These are phyloP conservation scores for Lasiodiplodia theobromae DNA, from an alignment of 2,329 filamentous ascomycete genomes.

Conservation along the genomic window DNA sequence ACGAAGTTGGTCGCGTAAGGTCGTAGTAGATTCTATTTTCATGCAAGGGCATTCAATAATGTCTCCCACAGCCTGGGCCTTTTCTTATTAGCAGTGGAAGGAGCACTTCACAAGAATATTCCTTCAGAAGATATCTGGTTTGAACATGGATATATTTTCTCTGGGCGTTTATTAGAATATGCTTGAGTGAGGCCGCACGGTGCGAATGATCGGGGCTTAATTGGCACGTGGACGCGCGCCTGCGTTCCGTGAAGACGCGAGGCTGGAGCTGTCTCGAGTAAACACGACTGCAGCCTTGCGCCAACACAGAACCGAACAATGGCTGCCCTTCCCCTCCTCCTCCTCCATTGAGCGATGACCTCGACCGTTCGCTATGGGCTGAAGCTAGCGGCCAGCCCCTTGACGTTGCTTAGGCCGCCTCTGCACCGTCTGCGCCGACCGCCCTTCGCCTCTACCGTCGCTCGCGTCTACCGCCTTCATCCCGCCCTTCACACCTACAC, in stretches of 20 bases:
- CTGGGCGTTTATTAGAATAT: not conserved
- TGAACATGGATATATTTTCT: no score
- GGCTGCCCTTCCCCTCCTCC: not conserved
- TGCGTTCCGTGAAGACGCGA: conserved; percentile 21
- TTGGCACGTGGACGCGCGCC: conserved; percentile 11
- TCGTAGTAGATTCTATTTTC: no score
- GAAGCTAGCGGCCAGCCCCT: conserved; percentile 3
- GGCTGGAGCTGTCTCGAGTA: not conserved
- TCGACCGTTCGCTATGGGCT: not conserved
- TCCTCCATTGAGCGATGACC: conserved; percentile 2
- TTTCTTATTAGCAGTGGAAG: no score
- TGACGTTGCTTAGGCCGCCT: no score
- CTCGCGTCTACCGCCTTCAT: not conserved
- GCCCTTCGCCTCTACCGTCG: not conserved
- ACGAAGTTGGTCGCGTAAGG: no score
- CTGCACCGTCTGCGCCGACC: not conserved
- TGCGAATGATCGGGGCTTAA: not conserved
- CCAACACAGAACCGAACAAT: not conserved
- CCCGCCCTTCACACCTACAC: not conserved
- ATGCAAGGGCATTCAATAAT: no score
- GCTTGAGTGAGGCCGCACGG: not conserved
- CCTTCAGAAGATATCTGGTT: no score
- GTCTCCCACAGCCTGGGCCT: no score
- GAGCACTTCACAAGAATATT: no score
- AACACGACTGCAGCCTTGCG: conserved; percentile 10